phyloP scores from a whole-genome alignment of 164 flowering plant genomes.

The Buxus sempervirens region DNA sequence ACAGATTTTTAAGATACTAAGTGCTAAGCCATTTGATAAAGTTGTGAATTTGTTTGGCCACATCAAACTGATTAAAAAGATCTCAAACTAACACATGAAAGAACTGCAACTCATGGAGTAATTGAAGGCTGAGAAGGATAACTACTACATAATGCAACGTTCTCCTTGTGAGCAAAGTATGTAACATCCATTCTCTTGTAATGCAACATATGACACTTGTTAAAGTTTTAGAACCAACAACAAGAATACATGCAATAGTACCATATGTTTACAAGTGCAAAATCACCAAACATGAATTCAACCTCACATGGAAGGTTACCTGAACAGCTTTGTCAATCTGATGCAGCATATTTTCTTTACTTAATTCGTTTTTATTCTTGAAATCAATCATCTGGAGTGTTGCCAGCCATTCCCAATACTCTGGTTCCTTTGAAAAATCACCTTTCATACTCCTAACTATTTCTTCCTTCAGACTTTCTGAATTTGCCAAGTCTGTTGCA shows the following conservation, averaged over 20 bases:
- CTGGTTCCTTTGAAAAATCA: constrained; percentile 64
- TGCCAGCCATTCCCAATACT: constrained; percentile 95
- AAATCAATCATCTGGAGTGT: constrained; percentile 33
- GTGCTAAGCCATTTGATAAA: no score
- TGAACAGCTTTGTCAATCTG: constrained; percentile 47
- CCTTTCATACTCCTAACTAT: constrained; percentile 63
- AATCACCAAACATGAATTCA: not conserved
- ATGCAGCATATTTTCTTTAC: constrained; percentile 14
- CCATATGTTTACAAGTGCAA: not conserved
- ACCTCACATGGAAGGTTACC: constrained; percentile 40
- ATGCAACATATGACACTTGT: not conserved
- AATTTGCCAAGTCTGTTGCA: constrained; percentile 47
- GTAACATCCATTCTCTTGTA: not conserved
- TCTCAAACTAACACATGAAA: no score
- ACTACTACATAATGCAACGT: no score
- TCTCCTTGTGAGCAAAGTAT: no score
- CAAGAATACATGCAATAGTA: not conserved
- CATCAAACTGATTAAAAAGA: not conserved
- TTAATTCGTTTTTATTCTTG: constrained; percentile 17
- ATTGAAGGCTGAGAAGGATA: no score
- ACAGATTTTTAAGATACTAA: no score
- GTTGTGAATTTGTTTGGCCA: not conserved
- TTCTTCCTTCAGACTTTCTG: constrained; percentile 54
- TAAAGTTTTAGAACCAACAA: not conserved
- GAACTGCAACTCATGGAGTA: no score